A percentile compares a stretch with the other conserved stretches of the same genome.
Evolutionary conservation across 2,329 filamentous ascomycete species (phyloP).

Genomic region (Aureobasidium sp.): DNA sequence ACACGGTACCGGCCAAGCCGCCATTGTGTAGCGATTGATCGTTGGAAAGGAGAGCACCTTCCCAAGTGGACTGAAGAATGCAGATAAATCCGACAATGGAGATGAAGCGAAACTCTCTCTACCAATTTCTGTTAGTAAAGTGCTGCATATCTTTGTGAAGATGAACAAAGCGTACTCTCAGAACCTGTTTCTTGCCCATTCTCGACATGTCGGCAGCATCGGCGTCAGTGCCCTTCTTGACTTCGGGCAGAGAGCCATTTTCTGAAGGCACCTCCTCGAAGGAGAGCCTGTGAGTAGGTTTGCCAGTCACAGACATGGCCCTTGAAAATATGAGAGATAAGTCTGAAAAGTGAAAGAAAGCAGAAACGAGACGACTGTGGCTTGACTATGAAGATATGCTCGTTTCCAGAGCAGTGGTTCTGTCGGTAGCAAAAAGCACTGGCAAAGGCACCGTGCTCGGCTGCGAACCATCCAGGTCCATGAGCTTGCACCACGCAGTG

Average conservation of each 20-base stretch:
- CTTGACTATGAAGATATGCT: not conserved
- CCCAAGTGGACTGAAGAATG: constrained; percentile 50
- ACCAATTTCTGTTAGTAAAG: not conserved
- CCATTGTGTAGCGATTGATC: constrained; percentile 11
- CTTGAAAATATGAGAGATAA: not conserved
- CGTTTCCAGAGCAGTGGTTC: not conserved
- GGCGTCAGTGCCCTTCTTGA: constrained; percentile 25
- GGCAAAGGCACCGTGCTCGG: not conserved
- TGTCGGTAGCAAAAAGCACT: constrained; percentile 1
- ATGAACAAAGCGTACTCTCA: constrained; percentile 30
- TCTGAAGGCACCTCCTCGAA: constrained; percentile 10
- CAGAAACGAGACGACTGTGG: not conserved
- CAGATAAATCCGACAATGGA: constrained; percentile 49
- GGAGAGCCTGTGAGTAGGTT: constrained; percentile 1
- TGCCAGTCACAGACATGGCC: constrained; percentile 1
- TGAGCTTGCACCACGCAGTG: not conserved
- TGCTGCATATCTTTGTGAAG: constrained; percentile 14
- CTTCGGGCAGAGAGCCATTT: not conserved
- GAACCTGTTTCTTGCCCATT: constrained; percentile 45
- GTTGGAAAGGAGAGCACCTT: constrained; percentile 28
- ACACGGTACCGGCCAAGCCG: constrained; percentile 16
- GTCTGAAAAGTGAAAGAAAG: not conserved
- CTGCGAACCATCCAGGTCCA: not conserved
- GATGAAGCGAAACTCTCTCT: constrained; percentile 46
- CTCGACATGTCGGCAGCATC: constrained; percentile 43